A percentile compares a stretch with the other conserved stretches of the same genome.
phyloP scores from a whole-genome alignment of 495 filamentous ascomycete species.

The Cercophora scortea region DNA sequence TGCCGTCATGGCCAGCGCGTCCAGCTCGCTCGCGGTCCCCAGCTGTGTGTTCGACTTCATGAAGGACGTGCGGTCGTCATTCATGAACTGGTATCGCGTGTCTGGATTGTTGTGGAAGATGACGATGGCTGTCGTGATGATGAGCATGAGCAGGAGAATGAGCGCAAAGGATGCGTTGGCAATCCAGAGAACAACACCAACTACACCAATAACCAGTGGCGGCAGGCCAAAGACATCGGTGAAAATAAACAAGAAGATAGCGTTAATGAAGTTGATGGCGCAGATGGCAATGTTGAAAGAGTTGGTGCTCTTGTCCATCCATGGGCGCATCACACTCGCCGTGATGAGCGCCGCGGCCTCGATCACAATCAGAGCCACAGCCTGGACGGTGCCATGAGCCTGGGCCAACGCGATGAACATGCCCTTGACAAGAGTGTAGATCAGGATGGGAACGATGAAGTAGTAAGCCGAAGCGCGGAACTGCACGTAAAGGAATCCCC shows the following conservation, averaged over 20 bases:
- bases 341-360: conserved; percentile 75
- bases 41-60: conserved; percentile 96
- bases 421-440: conserved; percentile 75
- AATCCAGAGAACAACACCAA: conserved; percentile 92
- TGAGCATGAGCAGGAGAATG: conserved; percentile 77
- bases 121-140: conserved; percentile 75
- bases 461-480: conserved; percentile 96
- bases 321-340: conserved; percentile 76
- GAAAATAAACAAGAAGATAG: conserved; percentile 78
- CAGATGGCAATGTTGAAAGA: conserved; percentile 92
- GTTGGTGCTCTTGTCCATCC: conserved; percentile 99
- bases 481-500: conserved; percentile 97
- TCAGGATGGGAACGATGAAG: conserved; percentile 78
- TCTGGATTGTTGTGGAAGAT: conserved; percentile 93
- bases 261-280: conserved; percentile 83
- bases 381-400: conserved; percentile 64
- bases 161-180: conserved; percentile 83
- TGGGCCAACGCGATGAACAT: conserved; percentile 90
- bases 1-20: conserved; percentile 87
- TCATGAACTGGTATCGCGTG: conserved; percentile 92
- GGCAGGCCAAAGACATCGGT: conserved; percentile 80
- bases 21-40: conserved; percentile 68
- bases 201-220: conserved; percentile 78
- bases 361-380: conserved; percentile 76
- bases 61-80: conserved; percentile 91